Evolutionary conservation across 148 eudicot genomes (phyloP), one percentile per base, ranked within the genome.

Genomic region (Selenicereus undatus): DNA sequence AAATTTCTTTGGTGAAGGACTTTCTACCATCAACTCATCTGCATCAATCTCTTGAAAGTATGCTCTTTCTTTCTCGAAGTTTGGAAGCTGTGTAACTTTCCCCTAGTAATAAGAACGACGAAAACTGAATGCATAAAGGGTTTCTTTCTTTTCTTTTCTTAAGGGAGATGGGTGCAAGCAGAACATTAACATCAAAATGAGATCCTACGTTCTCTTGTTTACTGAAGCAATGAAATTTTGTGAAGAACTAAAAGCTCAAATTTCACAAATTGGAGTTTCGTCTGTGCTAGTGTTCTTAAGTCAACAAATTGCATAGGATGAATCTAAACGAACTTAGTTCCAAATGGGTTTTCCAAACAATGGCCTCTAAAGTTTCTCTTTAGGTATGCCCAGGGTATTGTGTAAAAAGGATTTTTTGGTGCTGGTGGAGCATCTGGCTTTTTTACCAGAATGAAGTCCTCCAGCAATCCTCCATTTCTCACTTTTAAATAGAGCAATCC

Each of bases 31-130:
- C 83, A 96, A 86, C 77, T 94, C 98, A 87, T 90, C 93, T 80
- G 89, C 85, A 85, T 96, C 99, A 77, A 96, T 88, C 81, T 90
- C 97, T 86, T 96, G 89, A 83, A 96, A 96, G 80, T 93, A 96
- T 75, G 97, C 97, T 45, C 88, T 83, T 87, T 92, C 98, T 85
- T 86, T 96, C 56, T 96, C 99, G 26, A 79, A 92, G 81, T 88
- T 91, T 4, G 93, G 90, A 79, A 85, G 88, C 64, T 85, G 88
- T 27, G 77, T 56, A 36, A 42, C 64, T 90, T 89, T 94, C 74
- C 92, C 95, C 98, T 96, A 70, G 14, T 43, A 48, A 8, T 74
- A 78, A 71, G 26, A 77, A 54, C 48, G 73, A n/a, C 8, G 22
- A 73, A 65, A 76, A 12, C 8, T 16, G 6, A 56, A 43, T 64